A percentile compares a stretch with the other conserved stretches of the same genome.
Evolutionary conservation across 805 yeast genomes (phyloP).

Genomic region (Hanseniaspora occidentalis): DNA sequence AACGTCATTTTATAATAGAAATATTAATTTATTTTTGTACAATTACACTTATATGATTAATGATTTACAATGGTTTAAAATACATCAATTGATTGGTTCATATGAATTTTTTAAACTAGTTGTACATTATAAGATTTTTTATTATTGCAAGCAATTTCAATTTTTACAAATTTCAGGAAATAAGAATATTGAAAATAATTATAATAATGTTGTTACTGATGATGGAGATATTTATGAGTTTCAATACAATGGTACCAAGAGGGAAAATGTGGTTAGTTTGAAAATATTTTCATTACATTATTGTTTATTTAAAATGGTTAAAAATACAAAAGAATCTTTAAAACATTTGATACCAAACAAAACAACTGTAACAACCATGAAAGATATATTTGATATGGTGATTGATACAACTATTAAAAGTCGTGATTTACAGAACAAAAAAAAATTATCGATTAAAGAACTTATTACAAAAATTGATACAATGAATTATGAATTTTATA

Average conservation of each 20-base stretch:
- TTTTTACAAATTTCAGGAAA: conserved; percentile 12
- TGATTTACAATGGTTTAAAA: conserved; percentile 4
- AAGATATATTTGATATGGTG: background rate
- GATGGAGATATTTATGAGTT: conserved; percentile 4
- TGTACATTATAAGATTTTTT: conserved; percentile 25
- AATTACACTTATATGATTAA: background rate
- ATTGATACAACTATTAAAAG: no score
- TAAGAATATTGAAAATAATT: conserved; percentile 1
- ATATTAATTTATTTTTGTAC: background rate
- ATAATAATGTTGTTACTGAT: conserved; percentile 5
- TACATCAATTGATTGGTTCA: conserved; percentile 31
- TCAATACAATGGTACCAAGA: background rate
- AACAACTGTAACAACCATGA: background rate
- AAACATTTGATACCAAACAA: background rate
- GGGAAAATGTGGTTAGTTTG: background rate
- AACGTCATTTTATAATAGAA: no score
- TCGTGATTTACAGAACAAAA: background rate
- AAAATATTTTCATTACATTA: conserved; percentile 5
- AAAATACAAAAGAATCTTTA: background rate
- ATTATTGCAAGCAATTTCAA: conserved; percentile 10
- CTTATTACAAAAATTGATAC: conserved; percentile 1
- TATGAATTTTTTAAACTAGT: conserved; percentile 29
- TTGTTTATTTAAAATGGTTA: conserved; percentile 1
- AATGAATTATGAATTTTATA: background rate
- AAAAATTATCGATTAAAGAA: background rate